Evolutionary conservation across 225 moss, liverwort and hornwort species (phyloP).

Genomic region (Rhytidiadelphus loreus): DNA sequence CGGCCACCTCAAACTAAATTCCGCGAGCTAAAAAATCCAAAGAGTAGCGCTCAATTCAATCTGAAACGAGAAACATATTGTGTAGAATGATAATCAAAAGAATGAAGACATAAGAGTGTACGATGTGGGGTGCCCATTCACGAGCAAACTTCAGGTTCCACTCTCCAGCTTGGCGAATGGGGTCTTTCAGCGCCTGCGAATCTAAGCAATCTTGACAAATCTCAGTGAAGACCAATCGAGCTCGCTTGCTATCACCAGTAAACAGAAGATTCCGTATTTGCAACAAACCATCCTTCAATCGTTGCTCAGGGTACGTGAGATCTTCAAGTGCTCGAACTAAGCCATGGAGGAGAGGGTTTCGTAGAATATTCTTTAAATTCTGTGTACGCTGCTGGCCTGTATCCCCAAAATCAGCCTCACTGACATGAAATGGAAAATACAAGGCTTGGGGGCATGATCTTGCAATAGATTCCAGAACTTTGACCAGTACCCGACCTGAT

Average conservation of each 20-base stretch:
- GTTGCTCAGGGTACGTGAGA: conserved; percentile 86
- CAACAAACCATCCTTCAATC: conserved; percentile 63
- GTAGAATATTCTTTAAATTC: conserved; percentile 32
- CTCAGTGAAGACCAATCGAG: conserved; percentile 25
- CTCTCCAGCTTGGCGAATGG: conserved; percentile 62
- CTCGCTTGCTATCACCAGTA: conserved; percentile 26
- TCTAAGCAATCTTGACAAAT: conserved; percentile 66
- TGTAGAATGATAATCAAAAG: background rate
- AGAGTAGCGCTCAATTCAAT: background rate
- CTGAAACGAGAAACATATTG: background rate
- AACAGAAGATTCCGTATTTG: conserved; percentile 43
- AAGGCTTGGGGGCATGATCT: conserved; percentile 57
- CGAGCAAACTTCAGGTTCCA: conserved; percentile 85
- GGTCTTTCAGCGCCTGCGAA: conserved; percentile 34
- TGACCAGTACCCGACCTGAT: conserved; percentile 45
- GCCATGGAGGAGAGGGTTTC: conserved; percentile 40
- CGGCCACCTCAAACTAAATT: background rate
- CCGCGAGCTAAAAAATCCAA: background rate
- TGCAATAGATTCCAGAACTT: conserved; percentile 64
- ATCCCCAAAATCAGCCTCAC: conserved; percentile 55
- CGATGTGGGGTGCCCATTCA: conserved; percentile 60
- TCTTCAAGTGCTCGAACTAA: conserved; percentile 76
- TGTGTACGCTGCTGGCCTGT: conserved; percentile 41
- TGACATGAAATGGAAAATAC: conserved; percentile 80
- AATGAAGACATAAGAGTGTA: background rate